phyloP scores from a whole-genome alignment of 805 yeast genomes.

The Saccharomycopsis fibuligera region DNA sequence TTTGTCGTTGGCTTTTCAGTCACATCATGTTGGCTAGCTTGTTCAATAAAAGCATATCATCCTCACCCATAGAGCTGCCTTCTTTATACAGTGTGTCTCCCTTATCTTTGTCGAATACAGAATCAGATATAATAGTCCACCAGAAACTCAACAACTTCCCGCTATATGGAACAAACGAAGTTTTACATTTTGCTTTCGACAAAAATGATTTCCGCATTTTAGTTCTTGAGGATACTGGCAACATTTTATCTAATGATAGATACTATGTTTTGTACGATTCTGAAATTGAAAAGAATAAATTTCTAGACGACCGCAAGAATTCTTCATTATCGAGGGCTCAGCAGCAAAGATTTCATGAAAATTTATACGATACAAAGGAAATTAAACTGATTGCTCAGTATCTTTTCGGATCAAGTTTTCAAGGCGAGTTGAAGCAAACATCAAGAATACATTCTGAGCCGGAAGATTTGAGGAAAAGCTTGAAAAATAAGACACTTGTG shows the following conservation, averaged over 20 bases:
- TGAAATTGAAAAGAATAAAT: constrained; percentile 9
- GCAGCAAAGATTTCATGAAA: not conserved
- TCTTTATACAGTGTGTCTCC: constrained; percentile 16
- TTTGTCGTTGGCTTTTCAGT: no score
- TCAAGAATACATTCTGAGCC: constrained; percentile 21
- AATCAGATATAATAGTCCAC: not conserved
- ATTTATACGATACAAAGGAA: constrained; percentile 5
- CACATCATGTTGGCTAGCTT: constrained; percentile 15
- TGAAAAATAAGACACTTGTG: constrained; percentile 16
- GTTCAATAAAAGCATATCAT: constrained; percentile 14
- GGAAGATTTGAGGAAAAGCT: not conserved
- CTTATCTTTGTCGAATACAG: constrained; percentile 7
- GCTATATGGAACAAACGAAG: constrained; percentile 12
- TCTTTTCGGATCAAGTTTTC: constrained; percentile 19
- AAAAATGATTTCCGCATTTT: constrained; percentile 16
- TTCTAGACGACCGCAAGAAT: not conserved
- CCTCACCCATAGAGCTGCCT: constrained; percentile 16
- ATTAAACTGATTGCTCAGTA: constrained; percentile 16
- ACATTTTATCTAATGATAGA: constrained; percentile 12
- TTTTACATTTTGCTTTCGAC: constrained; percentile 8
- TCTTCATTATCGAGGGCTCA: not conserved
- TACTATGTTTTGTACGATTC: constrained; percentile 19
- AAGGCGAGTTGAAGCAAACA: constrained; percentile 16
- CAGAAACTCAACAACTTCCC: constrained; percentile 11
- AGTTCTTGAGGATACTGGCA: constrained; percentile 20